Conservation (phyloP, 257 asterid species). For the Oldenlandia corymbosa region DNA sequence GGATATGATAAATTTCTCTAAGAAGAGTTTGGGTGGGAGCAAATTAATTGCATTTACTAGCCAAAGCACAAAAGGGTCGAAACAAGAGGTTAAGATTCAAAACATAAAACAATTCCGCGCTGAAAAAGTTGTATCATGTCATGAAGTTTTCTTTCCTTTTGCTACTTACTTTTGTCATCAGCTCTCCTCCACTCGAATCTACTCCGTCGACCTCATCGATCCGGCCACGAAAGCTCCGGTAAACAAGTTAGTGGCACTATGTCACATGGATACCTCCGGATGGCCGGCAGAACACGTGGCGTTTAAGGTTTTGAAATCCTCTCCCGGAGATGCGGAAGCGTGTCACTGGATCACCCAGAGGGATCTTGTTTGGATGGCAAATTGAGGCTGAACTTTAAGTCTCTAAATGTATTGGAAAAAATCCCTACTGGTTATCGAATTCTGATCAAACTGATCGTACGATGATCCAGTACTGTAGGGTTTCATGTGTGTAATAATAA, state of each 20-base stretch:
- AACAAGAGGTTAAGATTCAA: conserved; percentile 5
- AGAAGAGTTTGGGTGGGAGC: conserved; percentile 7
- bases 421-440: too few species aligned
- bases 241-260: conserved; percentile 1
- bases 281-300: conserved; percentile 3
- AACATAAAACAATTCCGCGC: conserved; percentile 16
- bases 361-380: not conserved
- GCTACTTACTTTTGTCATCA: conserved; percentile 39
- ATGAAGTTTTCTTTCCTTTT: conserved; percentile 39
- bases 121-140: conserved; percentile 31
- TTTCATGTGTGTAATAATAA: too few species aligned
- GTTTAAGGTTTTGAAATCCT: not conserved
- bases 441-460: too few species aligned
- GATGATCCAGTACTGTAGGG: too few species aligned
- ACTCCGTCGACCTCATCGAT: conserved; percentile 23
- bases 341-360: not conserved
- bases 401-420: too few species aligned
- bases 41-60: conserved; percentile 22
- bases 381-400: too few species aligned
- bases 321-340: conserved; percentile 10
- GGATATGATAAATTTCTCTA: conserved; percentile 34
- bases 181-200: conserved; percentile 26
- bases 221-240: not conserved
- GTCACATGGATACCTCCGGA: conserved; percentile 11
- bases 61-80: conserved; percentile 19